These are phyloP conservation scores for Acorus gramineus DNA, from an alignment of 106 monocot genomes.

Conservation along the genomic window DNA sequence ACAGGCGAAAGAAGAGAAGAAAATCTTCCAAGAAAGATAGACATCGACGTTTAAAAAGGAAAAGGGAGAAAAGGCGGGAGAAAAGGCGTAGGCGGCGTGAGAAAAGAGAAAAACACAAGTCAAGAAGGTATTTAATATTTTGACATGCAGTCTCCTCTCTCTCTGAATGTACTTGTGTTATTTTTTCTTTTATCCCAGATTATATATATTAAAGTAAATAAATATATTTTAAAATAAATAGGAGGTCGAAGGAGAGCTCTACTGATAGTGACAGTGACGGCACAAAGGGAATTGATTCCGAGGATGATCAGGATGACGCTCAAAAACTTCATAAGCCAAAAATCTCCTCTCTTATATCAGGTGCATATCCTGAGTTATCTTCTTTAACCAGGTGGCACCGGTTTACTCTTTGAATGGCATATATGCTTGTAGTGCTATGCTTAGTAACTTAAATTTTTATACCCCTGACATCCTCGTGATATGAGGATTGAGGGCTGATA, in stretches of 20 bases:
- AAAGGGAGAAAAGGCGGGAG: slow-evolving; percentile 8
- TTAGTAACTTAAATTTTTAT: too few species aligned
- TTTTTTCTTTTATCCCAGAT: not conserved
- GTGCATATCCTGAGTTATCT: too few species aligned
- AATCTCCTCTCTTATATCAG: not conserved
- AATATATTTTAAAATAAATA: not conserved
- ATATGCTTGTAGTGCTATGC: too few species aligned
- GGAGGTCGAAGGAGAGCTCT: slow-evolving; percentile 15
- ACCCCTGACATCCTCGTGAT: too few species aligned
- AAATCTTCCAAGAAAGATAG: slow-evolving; percentile 23
- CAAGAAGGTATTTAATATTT: slow-evolving; percentile 13
- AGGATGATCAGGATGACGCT: slow-evolving; percentile 12
- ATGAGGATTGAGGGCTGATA: too few species aligned
- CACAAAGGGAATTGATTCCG: slow-evolving; percentile 16
- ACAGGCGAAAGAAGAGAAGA: slow-evolving; percentile 31
- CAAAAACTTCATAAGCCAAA: not conserved
- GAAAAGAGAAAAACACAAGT: slow-evolving; percentile 25
- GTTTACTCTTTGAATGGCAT: too few species aligned
- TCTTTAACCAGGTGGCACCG: too few species aligned
- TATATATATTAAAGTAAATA: not conserved
- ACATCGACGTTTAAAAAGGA: slow-evolving; percentile 12
- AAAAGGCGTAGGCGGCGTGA: slow-evolving; percentile 14
- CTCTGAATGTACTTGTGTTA: not conserved
- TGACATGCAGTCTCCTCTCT: slow-evolving; percentile 1
- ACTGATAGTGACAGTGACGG: slow-evolving; percentile 22